Base-by-base conservation (phyloP, 768 basidiomycete species). In the Mycena metata region DNA sequence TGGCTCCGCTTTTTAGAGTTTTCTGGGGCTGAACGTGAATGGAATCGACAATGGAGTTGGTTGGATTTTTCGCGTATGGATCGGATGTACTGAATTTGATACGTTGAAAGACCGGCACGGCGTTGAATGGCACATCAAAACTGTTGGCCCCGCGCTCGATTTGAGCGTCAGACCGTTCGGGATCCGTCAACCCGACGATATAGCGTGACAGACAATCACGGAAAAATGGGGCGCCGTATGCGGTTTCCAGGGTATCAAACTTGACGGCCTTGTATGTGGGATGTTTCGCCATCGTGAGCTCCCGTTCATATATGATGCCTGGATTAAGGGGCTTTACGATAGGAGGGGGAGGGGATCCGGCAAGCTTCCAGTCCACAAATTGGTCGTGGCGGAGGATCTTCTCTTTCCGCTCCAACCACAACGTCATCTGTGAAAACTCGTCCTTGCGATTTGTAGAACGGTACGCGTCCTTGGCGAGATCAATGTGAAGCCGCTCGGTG, bases 91-190 rank as follows among this genome's bases (percentile, higher is more conserved):
- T 50, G 41, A 58, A 65, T 15, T 65, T 65, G 54, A 64, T 64
- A 0, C 35, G 23, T 5, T 64, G 62, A n/a, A 55, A 64, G 2
- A 64, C 63, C 7, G 64, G 64, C 2, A 65, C 55, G 1, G 39
- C n/a, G 42, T 65, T 65, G 46, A 65, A 65, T 5, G 64, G 64
- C 2, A 59, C 43, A n/a, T 51, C 43, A 21, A 66, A 51, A 41
- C 35, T 49, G n/a, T 51, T 51, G 9, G 50, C 50, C 26, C 30
- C 50, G 8, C 50, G 50, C 17, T 51, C 50, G 17, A 51, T 16
- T 51, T 51, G 50, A 2, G 50, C 50, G 5, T 13, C 1, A 4
- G 50, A 11, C 16, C 30, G 50, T 5, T 51, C 5, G 5, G 50
- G 50, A 16, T 51, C 50, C 1, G 26, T 51, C 47, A 49, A 15